Percentiles rank a stretch among this genome's conserved stretches.
Evolutionary conservation across 2,329 filamentous ascomycete species (phyloP).

Genomic region (Cephalotrichum gorgonifer): DNA sequence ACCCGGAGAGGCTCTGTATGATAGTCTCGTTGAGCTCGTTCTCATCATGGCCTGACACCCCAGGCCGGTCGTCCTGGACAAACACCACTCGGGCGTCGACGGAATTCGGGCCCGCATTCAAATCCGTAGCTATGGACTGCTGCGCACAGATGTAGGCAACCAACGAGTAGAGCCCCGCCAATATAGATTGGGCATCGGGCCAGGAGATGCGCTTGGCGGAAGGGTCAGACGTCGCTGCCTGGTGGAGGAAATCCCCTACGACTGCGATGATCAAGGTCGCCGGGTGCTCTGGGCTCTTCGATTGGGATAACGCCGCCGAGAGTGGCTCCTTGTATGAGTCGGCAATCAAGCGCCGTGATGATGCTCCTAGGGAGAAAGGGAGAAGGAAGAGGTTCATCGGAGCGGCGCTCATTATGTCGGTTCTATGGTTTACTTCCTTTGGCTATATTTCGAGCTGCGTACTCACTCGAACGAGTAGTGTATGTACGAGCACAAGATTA

Average conservation of each 20-base stretch:
- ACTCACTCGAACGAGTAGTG: no score
- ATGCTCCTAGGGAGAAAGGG: conserved; percentile 49
- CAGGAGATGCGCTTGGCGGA: conserved; percentile 48
- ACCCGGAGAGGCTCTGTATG: conserved; percentile 38
- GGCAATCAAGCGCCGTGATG: conserved; percentile 37
- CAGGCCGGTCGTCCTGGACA: conserved; percentile 35
- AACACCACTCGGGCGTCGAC: conserved; percentile 69
- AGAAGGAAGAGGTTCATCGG: conserved; percentile 43
- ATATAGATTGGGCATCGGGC: conserved; percentile 57
- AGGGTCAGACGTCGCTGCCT: conserved; percentile 31
- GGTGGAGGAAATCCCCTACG: conserved; percentile 47
- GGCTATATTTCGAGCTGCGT: no score
- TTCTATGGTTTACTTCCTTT: no score
- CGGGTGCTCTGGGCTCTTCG: conserved; percentile 27
- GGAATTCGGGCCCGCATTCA: conserved; percentile 44
- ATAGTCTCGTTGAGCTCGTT: conserved; percentile 28
- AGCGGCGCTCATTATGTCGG: neutral
- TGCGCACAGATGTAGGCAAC: conserved; percentile 61
- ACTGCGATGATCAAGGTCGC: conserved; percentile 44
- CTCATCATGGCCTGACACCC: neutral
- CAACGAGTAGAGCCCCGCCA: conserved; percentile 71
- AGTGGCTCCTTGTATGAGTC: conserved; percentile 52
- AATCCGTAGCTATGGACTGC: conserved; percentile 49
- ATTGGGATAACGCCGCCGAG: conserved; percentile 37
- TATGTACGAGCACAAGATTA: no score